These are phyloP conservation scores for Lactifluus volemus DNA, from an alignment of 768 basidiomycete species.

Conservation along the genomic window DNA sequence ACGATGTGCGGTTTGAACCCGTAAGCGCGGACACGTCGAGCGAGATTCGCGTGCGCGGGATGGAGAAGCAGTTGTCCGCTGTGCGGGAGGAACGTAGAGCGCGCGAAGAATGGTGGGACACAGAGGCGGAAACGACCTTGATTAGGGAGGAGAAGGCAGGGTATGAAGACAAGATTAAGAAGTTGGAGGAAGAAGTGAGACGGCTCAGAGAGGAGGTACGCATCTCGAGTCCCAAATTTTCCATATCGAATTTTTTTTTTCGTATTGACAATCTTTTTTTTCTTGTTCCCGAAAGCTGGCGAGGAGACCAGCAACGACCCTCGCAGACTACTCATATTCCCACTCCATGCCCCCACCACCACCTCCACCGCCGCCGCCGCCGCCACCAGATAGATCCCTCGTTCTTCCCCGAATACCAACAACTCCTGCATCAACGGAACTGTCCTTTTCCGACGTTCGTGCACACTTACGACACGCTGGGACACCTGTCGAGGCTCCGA, in stretches of 20 bases:
- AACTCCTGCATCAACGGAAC: slow-evolving; percentile 24
- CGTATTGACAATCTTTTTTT: not conserved
- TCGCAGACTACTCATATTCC: not conserved
- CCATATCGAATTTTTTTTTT: not conserved
- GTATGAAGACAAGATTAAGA: too few species aligned
- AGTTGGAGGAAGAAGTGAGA: too few species aligned
- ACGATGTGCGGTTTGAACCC: not conserved
- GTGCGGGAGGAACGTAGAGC: too few species aligned
- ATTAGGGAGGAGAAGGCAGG: too few species aligned
- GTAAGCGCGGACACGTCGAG: slow-evolving; percentile 33
- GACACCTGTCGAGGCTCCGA: slow-evolving; percentile 56
- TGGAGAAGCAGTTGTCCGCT: slow-evolving; percentile 60
- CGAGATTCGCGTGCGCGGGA: slow-evolving; percentile 44
- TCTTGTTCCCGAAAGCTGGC: slow-evolving; percentile 21
- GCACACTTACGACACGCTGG: slow-evolving; percentile 55
- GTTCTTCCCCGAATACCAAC: slow-evolving; percentile 17
- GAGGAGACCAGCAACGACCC: not conserved
- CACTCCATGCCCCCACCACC: slow-evolving; percentile 16
- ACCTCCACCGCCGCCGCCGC: slow-evolving; percentile 12
- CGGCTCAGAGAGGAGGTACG: too few species aligned
- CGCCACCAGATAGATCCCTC: not conserved
- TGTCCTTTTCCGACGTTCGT: slow-evolving; percentile 50
- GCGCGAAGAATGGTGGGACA: too few species aligned
- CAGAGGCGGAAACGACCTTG: too few species aligned
- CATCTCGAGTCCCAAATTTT: not conserved